Conservation (phyloP, 2,329 filamentous ascomycete species). For the Bisporella sp. region DNA sequence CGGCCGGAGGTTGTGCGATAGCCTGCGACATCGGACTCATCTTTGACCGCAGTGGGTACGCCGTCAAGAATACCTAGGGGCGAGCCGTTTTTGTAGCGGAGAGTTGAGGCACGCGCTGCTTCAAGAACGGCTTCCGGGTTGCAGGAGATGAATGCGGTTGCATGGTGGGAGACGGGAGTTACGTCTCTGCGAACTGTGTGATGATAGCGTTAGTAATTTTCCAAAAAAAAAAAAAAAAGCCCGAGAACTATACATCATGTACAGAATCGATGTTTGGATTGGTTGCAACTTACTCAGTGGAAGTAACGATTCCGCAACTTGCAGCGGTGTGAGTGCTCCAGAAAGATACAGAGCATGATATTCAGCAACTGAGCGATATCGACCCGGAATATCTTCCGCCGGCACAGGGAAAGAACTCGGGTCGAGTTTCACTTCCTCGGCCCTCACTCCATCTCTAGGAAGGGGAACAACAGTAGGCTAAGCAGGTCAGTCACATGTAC, state of each 20-base stretch:
- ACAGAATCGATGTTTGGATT: no score
- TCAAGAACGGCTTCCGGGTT: slow-evolving; percentile 55
- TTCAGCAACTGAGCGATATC: slow-evolving; percentile 66
- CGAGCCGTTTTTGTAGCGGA: slow-evolving; percentile 60
- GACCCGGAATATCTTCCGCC: slow-evolving; percentile 35
- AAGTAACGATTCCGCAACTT: slow-evolving; percentile 65
- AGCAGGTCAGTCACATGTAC: slow-evolving; percentile 3
- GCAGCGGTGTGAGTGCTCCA: slow-evolving; percentile 62
- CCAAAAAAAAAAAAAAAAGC: no score
- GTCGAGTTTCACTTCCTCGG: slow-evolving; percentile 27
- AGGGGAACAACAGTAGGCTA: slow-evolving; percentile 53
- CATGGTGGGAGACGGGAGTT: slow-evolving; percentile 50
- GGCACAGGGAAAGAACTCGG: slow-evolving; percentile 34
- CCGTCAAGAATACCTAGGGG: slow-evolving; percentile 69
- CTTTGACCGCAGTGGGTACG: slow-evolving; percentile 77
- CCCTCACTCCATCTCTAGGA: slow-evolving; percentile 21
- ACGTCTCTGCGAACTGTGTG: slow-evolving; percentile 46
- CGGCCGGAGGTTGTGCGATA: slow-evolving; percentile 64
- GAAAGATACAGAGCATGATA: slow-evolving; percentile 70
- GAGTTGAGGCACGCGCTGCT: slow-evolving; percentile 66
- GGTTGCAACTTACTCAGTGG: slow-evolving; percentile 40
- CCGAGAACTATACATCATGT: no score
- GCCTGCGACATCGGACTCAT: slow-evolving; percentile 70
- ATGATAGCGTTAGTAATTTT: no score
- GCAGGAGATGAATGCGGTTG: slow-evolving; percentile 65